Base-by-base conservation (phyloP, 1,284 basidiomycete genomes). In the Polyporus tsugae region DNA sequence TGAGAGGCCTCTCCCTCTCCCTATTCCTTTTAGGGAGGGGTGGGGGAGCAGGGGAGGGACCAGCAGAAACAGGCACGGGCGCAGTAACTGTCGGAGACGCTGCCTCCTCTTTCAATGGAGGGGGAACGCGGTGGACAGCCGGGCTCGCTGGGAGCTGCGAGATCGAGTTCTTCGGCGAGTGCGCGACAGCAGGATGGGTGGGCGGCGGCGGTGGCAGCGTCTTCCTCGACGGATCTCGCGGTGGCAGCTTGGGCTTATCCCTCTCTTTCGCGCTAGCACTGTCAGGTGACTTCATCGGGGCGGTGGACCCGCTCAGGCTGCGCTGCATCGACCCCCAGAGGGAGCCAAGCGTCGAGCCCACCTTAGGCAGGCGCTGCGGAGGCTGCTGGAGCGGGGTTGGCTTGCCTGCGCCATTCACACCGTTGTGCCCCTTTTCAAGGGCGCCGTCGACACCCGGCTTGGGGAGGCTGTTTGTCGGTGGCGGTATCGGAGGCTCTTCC, bases 401-500 rank as follows among this genome's bases (percentile, higher is more conserved):
- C 77, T 29, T 63, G 46, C 22, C 9, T 13, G 46, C 9, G 22
- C 22, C 46, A 11, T 49, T 49, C 11, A 25, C 66, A 22, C 70
- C 53, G 7, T 61, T 38, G 64, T 44, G 62, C 52, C 75, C 70
- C 13, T 73, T 76, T 10, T 72, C 71, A n/a, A 62, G 46, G 22
- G 46, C 63, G 36, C 66, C 73, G 62, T 69, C 72, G 15, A 73
- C 65, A 22, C 65, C 69, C 25, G 66, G 62, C 6, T 69, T 66
- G 39, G 77, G 75, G 46, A 60, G 55, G 61, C 55, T 63, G 71
- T 4, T 81, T 75, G 9, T 80, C 78, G 55, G 77, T 80, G 49
- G 80, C 64, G 49, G 69, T 73, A n/a, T 83, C 76, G 35, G 86
- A 10, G 71, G 81, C 70, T 96, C 95, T 68, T 95, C 89, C 92